Conservation (phyloP, 768 basidiomycete species). For the Inosperma sp. region DNA sequence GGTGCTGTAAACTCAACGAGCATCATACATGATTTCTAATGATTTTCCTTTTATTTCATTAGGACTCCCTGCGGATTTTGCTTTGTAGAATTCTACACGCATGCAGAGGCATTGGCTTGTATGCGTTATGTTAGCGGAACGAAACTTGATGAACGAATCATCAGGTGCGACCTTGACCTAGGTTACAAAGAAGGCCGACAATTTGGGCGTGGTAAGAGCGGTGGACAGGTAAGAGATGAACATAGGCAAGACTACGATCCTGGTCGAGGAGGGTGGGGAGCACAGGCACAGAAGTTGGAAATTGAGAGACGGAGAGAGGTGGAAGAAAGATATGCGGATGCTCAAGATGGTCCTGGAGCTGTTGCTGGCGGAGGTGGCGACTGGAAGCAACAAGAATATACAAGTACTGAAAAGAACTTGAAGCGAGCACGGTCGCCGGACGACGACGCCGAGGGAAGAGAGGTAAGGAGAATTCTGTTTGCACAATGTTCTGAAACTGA, state of each 20-base stretch:
- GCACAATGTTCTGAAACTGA: conserved; percentile 5
- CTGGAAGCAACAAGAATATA: conserved; percentile 66
- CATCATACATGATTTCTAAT: neutral
- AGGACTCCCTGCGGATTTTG: conserved; percentile 94
- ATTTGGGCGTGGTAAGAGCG: conserved; percentile 95
- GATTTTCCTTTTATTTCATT: conserved; percentile 17
- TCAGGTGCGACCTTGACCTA: conserved; percentile 94
- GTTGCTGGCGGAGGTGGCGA: conserved; percentile 83
- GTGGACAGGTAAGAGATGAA: conserved; percentile 95
- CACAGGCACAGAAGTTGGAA: conserved; percentile 71
- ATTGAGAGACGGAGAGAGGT: conserved; percentile 74
- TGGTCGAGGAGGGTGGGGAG: conserved; percentile 93
- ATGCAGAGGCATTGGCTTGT: conserved; percentile 86
- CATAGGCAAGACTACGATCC: conserved; percentile 96
- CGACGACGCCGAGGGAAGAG: conserved; percentile 55
- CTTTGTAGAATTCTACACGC: conserved; percentile 95
- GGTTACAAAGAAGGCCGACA: conserved; percentile 97
- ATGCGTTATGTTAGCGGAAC: conserved; percentile 96
- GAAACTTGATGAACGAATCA: conserved; percentile 97
- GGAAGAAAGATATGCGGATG: conserved; percentile 83
- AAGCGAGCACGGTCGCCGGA: conserved; percentile 77
- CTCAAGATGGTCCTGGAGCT: conserved; percentile 71
- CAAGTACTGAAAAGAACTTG: conserved; percentile 37
- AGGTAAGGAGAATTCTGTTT: conserved; percentile 36
- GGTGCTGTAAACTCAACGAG: conserved; percentile 43